These are phyloP conservation scores for Arachis stenosperma DNA, from an alignment of 306 rosid species.

Conservation along the genomic window DNA sequence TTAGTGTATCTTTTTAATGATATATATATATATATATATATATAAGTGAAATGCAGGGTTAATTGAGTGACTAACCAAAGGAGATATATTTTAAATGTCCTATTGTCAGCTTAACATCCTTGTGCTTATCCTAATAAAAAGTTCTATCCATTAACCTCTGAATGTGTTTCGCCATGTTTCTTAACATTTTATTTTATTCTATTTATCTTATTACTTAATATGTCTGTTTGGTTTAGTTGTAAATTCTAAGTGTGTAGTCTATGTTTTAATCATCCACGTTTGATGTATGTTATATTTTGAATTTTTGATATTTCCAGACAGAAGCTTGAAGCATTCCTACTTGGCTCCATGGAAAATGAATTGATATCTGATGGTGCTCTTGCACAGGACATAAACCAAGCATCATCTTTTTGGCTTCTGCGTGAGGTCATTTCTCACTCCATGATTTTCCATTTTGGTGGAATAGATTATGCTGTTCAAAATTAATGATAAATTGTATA, in stretches of 20 bases:
- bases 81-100: slow-evolving; percentile 20
- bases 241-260: slow-evolving; percentile 12
- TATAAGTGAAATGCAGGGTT: slow-evolving; percentile 2
- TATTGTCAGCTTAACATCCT: slow-evolving; percentile 17
- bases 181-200: not conserved
- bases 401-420: slow-evolving; percentile 85
- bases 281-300: slow-evolving; percentile 34
- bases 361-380: slow-evolving; percentile 86
- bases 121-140: slow-evolving; percentile 26
- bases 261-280: slow-evolving; percentile 23
- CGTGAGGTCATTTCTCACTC: slow-evolving; percentile 69
- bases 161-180: slow-evolving; percentile 12
- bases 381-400: slow-evolving; percentile 96
- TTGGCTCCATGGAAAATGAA: slow-evolving; percentile 82
- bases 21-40: too few species aligned
- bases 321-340: slow-evolving; percentile 94
- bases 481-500: slow-evolving; percentile 20
- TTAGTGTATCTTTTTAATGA: slow-evolving; percentile 2
- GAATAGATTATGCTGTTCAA: slow-evolving; percentile 31
- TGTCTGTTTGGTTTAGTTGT: slow-evolving; percentile 14
- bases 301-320: slow-evolving; percentile 54
- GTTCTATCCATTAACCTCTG: slow-evolving; percentile 12
- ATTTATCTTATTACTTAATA: not conserved
- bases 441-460: slow-evolving; percentile 13
- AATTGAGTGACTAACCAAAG: slow-evolving; percentile 28